These are phyloP conservation scores for Agrocybe praecox DNA, from an alignment of 768 basidiomycete genomes.

Conservation along the genomic window DNA sequence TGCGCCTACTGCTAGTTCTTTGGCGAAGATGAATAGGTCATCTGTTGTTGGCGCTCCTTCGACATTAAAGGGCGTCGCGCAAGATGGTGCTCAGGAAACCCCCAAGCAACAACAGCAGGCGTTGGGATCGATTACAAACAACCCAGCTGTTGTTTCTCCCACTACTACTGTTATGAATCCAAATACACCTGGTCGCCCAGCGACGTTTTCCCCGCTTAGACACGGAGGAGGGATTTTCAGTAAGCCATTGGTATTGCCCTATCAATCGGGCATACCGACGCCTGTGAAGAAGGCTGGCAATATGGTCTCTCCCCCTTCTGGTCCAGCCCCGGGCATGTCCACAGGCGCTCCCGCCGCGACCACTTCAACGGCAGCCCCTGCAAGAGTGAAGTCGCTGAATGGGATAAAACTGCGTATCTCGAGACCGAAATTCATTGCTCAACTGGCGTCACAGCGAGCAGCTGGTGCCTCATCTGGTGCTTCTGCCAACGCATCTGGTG, in stretches of 20 bases:
- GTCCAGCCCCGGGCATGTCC: background rate
- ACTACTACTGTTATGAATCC: no score
- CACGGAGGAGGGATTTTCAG: constrained; percentile 47
- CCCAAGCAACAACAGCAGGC: constrained; percentile 11
- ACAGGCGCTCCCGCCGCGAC: constrained; percentile 1
- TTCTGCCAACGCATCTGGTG: constrained; percentile 23
- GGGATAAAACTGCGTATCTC: constrained; percentile 78
- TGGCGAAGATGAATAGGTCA: constrained; percentile 53
- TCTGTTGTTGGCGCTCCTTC: constrained; percentile 3
- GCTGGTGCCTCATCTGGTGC: constrained; percentile 24
- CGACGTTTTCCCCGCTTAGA: constrained; percentile 28
- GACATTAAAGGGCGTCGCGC: background rate
- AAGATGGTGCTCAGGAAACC: constrained; percentile 13
- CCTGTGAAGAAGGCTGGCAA: constrained; percentile 26
- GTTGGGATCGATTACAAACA: constrained; percentile 40
- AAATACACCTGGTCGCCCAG: no score
- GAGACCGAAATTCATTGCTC: constrained; percentile 78
- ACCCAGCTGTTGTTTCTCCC: constrained; percentile 13
- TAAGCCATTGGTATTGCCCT: constrained; percentile 44
- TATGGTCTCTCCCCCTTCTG: background rate
- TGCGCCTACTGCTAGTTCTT: constrained; percentile 77
- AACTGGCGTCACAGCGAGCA: constrained; percentile 71
- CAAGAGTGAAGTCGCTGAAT: constrained; percentile 32
- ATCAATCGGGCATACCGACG: constrained; percentile 36
- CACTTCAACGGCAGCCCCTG: background rate